A percentile compares a stretch with the other conserved stretches of the same genome.
These are phyloP conservation scores for Fraxinus dipetala DNA, from an alignment of 305 asterid genomes.

Conservation along the genomic window DNA sequence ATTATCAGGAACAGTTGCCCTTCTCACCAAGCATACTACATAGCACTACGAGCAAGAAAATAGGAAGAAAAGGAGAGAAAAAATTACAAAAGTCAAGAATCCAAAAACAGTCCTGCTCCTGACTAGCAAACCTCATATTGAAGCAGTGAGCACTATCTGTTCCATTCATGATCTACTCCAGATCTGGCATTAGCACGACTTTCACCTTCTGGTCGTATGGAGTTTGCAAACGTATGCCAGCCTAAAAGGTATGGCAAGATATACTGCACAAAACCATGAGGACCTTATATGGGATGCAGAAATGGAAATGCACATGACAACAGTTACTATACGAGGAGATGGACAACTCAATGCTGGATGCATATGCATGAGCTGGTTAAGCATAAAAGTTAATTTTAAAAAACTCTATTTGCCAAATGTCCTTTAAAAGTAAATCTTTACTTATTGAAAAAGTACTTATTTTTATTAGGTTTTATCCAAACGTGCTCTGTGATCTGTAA, in stretches of 20 bases:
- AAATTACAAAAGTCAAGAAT: background rate
- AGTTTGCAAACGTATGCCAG: slow-evolving; percentile 76
- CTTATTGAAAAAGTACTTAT: background rate
- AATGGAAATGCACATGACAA: background rate
- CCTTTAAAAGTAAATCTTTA: background rate
- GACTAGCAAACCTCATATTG: slow-evolving; percentile 27
- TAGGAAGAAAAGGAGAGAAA: background rate
- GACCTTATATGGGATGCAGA: slow-evolving; percentile 16
- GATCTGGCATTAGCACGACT: slow-evolving; percentile 56
- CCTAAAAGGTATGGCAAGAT: slow-evolving; percentile 81
- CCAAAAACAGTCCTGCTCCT: background rate
- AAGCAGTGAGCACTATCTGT: slow-evolving; percentile 42
- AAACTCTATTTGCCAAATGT: background rate
- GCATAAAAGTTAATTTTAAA: background rate
- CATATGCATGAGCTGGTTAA: background rate
- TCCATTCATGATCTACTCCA: slow-evolving; percentile 76
- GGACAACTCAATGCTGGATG: background rate
- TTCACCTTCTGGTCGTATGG: slow-evolving; percentile 67
- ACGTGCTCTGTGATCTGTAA: background rate
- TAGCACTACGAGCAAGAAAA: background rate
- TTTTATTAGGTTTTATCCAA: background rate
- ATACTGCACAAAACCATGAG: slow-evolving; percentile 51
- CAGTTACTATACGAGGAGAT: background rate
- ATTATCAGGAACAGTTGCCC: background rate
- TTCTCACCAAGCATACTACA: background rate